Conservation (phyloP, 2,329 filamentous ascomycete species). For the Pseudocercospora macadamiae region DNA sequence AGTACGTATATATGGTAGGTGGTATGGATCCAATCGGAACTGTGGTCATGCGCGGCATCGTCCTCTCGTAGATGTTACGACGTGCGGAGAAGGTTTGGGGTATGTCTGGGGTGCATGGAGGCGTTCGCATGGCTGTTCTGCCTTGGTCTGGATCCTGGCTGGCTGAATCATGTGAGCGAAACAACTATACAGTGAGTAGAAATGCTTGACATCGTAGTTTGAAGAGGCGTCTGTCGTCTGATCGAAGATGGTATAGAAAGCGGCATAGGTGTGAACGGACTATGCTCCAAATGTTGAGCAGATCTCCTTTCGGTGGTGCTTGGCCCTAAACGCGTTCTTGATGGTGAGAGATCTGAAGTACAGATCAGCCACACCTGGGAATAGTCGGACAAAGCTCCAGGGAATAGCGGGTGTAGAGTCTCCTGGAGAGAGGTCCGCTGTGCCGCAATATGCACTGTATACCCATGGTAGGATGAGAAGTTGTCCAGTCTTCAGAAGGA, state of each 20-base stretch:
- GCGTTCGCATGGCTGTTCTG: not conserved
- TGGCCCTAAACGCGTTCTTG: too few species aligned
- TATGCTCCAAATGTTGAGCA: too few species aligned
- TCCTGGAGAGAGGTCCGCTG: not conserved
- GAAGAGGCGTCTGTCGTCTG: too few species aligned
- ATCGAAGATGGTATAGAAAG: too few species aligned
- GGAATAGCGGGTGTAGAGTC: not conserved
- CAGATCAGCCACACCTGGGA: not conserved
- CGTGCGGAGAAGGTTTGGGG: conserved; percentile 1
- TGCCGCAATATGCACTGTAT: too few species aligned
- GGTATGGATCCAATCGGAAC: not conserved
- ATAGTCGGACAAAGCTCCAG: not conserved
- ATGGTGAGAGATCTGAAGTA: not conserved
- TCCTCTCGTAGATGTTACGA: not conserved
- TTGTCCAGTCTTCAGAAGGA: too few species aligned
- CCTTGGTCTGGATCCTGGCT: not conserved
- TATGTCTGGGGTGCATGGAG: not conserved
- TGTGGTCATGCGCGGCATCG: not conserved
- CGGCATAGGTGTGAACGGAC: too few species aligned
- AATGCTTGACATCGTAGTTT: too few species aligned
- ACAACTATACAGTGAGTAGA: too few species aligned
- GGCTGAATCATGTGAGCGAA: not conserved
- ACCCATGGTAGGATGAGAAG: too few species aligned
- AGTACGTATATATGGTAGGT: not conserved
- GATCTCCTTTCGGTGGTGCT: not conserved